Base-by-base conservation (phyloP, 2,329 filamentous ascomycete species). In the Aspergillus sp. region DNA sequence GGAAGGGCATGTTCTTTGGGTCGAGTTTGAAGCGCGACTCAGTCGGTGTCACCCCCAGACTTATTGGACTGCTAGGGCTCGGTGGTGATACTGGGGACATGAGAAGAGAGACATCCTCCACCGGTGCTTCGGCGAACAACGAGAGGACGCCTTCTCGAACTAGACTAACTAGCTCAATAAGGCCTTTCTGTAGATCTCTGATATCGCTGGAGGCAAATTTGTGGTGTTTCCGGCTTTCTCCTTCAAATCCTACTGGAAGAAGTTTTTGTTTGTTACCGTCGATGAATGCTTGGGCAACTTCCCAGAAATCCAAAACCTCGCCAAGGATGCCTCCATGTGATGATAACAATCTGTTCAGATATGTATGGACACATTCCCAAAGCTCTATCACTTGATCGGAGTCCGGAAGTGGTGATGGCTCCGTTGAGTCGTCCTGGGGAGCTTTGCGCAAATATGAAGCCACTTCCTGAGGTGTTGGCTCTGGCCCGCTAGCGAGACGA, bases 271-370 rank as follows among this genome's bases (percentile, higher is more conserved):
- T 89, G 62, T 85, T 91, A 17, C 93, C 93, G 46, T 91, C 87
- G 58, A 98, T 89, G 71, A 99, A 99, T 0, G 90, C 90, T 67
- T 96, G 88, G 0, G 93, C 88, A 14, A 88, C 95, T 64, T 96
- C 90, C 91, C 93, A 97, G 73, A 96, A 98, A 62, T 96, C 92
- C 17, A 96, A 77, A 1, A 98, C 84, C 72, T 99, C 95, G 0
- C 91, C 92, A 6, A 99, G 79, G 15, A 98, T 82, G 4, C 95
- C 95, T 61, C 88, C 87, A 6, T 87, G 79, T 6, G 81, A 77
- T 0, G 91, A 93, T 0, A 99, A 79, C 40, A 99, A 81, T 43
- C 84, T 85, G 9, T 79, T 87, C 59, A 98, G 73, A 61, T 91
- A 95, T 0, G 83, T 79, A 58, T 91, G 80, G 62, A 96, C 87